These are phyloP conservation scores for Actinidia polygama DNA, from an alignment of 179 eudicot genomes.

Conservation along the genomic window DNA sequence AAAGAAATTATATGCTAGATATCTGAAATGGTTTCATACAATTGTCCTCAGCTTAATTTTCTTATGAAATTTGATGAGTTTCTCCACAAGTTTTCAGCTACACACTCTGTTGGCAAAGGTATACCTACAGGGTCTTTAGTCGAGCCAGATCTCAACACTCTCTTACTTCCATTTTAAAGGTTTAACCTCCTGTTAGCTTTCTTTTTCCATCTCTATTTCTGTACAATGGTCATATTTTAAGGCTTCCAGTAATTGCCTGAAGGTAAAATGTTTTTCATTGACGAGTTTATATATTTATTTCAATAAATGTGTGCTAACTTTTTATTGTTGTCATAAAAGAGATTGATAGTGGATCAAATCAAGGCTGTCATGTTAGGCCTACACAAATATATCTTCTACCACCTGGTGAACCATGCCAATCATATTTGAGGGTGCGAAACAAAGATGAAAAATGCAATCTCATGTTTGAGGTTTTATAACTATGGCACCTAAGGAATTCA, in stretches of 20 bases:
- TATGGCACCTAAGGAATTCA: not conserved
- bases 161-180: constrained; percentile 93
- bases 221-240: not conserved
- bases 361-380: constrained; percentile 59
- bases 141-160: constrained; percentile 93
- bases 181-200: constrained; percentile 20
- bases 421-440: constrained; percentile 94
- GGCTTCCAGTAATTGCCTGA: not conserved
- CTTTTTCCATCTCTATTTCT: not conserved
- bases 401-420: constrained; percentile 96
- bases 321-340: constrained; percentile 65
- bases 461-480: constrained; percentile 82
- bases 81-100: constrained; percentile 23
- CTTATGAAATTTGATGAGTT: constrained; percentile 13
- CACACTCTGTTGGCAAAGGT: constrained; percentile 56
- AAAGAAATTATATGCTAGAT: constrained; percentile 96
- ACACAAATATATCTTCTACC: constrained; percentile 84
- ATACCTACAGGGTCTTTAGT: constrained; percentile 96
- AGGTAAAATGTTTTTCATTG: not conserved
- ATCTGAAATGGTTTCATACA: constrained; percentile 79
- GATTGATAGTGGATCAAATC: constrained; percentile 62
- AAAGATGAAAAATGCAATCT: constrained; percentile 97
- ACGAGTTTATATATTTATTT: not conserved
- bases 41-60: constrained; percentile 10
- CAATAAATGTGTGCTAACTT: constrained; percentile 8